These are phyloP conservation scores for Quercus tomentella DNA, from an alignment of 331 rosid species.

Conservation along the genomic window DNA sequence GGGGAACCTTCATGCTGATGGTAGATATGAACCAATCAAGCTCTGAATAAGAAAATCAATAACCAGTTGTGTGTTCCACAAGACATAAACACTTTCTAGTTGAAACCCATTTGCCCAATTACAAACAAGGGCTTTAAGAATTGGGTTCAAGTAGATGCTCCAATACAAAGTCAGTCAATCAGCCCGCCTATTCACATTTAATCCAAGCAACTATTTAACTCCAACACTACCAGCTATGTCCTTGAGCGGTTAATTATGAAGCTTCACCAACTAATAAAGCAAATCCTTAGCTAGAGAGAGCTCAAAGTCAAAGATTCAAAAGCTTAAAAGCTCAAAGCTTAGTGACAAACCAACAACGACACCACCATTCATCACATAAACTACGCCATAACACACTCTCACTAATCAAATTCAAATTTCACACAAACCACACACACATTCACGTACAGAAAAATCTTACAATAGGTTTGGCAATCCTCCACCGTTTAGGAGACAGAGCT, in stretches of 20 bases:
- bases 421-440: too few species aligned
- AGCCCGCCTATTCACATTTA: constrained; percentile 21
- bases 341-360: too few species aligned
- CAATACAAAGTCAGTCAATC: constrained; percentile 13
- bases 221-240: constrained; percentile 9
- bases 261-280: constrained; percentile 17
- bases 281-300: not conserved
- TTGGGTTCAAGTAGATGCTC: constrained; percentile 15
- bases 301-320: not conserved
- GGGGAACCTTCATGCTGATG: constrained; percentile 75
- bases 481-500: too few species aligned
- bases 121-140: constrained; percentile 23
- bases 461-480: too few species aligned
- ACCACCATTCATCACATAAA: too few species aligned
- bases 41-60: constrained; percentile 29
- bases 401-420: too few species aligned
- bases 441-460: too few species aligned
- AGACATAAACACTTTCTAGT: constrained; percentile 14
- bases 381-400: too few species aligned
- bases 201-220: constrained; percentile 14
- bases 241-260: constrained; percentile 4
- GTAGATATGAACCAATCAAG: constrained; percentile 1
- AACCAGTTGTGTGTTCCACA: constrained; percentile 19
- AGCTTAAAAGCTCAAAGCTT: too few species aligned
- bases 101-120: constrained; percentile 31